Base-by-base conservation (phyloP, 345 rosid species). In the Excoecaria cochinchinensis region DNA sequence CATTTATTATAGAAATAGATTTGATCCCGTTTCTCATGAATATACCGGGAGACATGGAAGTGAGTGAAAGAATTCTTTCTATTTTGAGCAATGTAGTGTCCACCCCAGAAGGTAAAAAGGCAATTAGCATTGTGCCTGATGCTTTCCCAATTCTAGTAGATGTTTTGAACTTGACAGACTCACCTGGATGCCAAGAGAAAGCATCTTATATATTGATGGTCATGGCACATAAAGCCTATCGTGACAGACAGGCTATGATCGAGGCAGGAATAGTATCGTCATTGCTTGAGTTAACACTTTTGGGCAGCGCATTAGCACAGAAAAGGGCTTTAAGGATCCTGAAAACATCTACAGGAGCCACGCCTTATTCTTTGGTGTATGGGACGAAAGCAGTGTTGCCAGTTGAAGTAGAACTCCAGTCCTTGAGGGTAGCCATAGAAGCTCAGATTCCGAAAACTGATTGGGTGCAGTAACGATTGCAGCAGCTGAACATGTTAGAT, bases 261-360 rank as follows among this genome's bases (percentile, higher is more conserved):
- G 98, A 95, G 47, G 99, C 96, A 0, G 99, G 99, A 48, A 78
- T 95, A 51, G 89, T 84, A 40, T 93, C 96, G 0, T 79, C 97
- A 0, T 85, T 93, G 85, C 98, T 95, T 0, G 99, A 95, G 61
- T 80, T 95, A 81, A 92, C 95, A 0, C 96, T 95, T 55, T 71
- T 95, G 73, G 99, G 99, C 53, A 95, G 93, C 74, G 85, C 98
- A 47, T 85, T 95, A 84, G 87, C 99, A 0, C 99, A 95, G 80
- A 95, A 95, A 82, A 86, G 99, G 85, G 98, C 99, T 21, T 92
- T 96, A 4, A 91, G 98, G 89, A 89, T 95, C 71, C 64, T 95
- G 71, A 97, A 95, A 48, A n/a, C n/a, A n/a, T n/a, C n/a, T n/a
- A n/a, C n/a, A n/a, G n/a, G n/a, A n/a, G n/a, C n/a, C n/a, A n/a